Evolutionary conservation across 148 eudicot species (phyloP).

Genomic region (Chenopodium suecicum): DNA sequence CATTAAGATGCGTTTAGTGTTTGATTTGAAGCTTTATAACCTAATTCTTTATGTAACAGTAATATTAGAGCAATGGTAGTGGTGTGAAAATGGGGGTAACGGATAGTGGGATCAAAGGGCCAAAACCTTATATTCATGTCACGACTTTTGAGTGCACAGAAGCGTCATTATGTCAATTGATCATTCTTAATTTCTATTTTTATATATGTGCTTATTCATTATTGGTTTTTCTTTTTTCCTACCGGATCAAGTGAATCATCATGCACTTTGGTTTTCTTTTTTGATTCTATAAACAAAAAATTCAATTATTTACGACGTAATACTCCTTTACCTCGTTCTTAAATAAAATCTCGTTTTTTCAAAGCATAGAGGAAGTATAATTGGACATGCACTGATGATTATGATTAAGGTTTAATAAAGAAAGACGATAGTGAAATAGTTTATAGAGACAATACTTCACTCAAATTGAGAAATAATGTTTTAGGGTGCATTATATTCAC

Average conservation of each 20-base stretch:
- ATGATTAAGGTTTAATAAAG: no score
- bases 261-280: background rate
- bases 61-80: background rate
- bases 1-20: slow-evolving; percentile 1
- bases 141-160: slow-evolving; percentile 29
- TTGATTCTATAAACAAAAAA: background rate
- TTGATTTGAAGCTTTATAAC: background rate
- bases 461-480: no score
- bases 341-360: no score
- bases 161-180: slow-evolving; percentile 30
- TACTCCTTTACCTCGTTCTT: no score
- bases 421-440: no score
- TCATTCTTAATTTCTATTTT: background rate
- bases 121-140: slow-evolving; percentile 11
- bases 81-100: slow-evolving; percentile 19
- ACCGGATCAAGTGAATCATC: slow-evolving; percentile 4
- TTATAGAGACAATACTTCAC: no score
- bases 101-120: slow-evolving; percentile 29
- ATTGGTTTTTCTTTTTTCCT: slow-evolving; percentile 1
- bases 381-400: no score
- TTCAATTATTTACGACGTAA: background rate
- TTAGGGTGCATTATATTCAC: no score
- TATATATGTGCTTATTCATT: slow-evolving; percentile 8
- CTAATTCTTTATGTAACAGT: background rate
- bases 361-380: no score